These are phyloP conservation scores for Davidsoniella virescens DNA, from an alignment of 2,329 filamentous ascomycete genomes.

Conservation along the genomic window DNA sequence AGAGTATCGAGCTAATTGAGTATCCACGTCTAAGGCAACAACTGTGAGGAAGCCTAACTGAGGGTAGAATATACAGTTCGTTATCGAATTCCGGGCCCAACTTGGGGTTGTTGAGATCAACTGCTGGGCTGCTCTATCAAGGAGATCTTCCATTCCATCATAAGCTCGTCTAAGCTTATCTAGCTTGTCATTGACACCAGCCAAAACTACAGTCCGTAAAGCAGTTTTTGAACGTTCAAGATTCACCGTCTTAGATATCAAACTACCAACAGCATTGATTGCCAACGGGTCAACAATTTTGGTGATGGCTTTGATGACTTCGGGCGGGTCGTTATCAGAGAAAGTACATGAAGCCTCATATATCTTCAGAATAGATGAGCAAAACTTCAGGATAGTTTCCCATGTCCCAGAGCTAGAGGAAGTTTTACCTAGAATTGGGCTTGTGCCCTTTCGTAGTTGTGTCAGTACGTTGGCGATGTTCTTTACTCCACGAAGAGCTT, in stretches of 20 bases:
- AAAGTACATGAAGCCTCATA: constrained; percentile 1
- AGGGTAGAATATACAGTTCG: constrained; percentile 77
- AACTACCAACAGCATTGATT: constrained; percentile 4
- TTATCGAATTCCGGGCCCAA: constrained; percentile 34
- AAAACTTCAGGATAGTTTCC: constrained; percentile 23
- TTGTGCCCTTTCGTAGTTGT: constrained; percentile 65
- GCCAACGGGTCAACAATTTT: not conserved
- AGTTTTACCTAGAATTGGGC: constrained; percentile 28
- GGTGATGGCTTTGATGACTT: not conserved
- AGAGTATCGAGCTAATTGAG: constrained; percentile 36
- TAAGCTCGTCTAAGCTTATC: constrained; percentile 67
- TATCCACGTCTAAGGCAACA: constrained; percentile 39
- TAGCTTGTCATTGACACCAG: constrained; percentile 55
- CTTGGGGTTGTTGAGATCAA: constrained; percentile 47
- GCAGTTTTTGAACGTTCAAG: constrained; percentile 41
- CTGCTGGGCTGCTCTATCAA: constrained; percentile 50
- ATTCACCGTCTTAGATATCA: constrained; percentile 8
- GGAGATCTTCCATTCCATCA: constrained; percentile 57
- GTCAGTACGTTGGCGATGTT: constrained; percentile 56
- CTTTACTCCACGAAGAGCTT: constrained; percentile 52
- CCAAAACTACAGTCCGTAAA: constrained; percentile 54
- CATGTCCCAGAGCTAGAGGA: constrained; percentile 53
- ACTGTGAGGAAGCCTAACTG: constrained; percentile 81
- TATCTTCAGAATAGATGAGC: constrained; percentile 4
- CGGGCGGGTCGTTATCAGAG: not conserved